Base-by-base conservation (phyloP, 1,139 yeast genomes). In the Yamadazyma atlantica region DNA sequence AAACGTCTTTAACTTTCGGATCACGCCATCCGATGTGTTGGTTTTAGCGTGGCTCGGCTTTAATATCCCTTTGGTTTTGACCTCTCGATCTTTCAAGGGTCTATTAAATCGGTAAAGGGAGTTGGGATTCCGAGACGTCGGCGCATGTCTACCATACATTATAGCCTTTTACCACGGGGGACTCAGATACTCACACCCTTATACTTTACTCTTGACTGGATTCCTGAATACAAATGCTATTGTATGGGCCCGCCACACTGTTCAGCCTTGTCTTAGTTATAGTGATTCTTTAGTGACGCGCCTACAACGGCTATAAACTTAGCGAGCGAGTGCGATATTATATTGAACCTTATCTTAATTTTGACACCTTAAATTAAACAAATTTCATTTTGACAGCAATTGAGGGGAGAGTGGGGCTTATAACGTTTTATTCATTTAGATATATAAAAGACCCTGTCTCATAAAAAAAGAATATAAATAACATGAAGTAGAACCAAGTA, bases 1-100 rank as follows among this genome's bases (percentile, higher is more conserved):
- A 21, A 47, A 45, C 4, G 21, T 29, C 23, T 40, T 40, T 10
- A 48, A 37, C 36, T 39, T 44, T 13, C 36, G 30, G 14, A 48
- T 21, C 11, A 47, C 32, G 2, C 51, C 49, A 4, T 35, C 38
- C 12, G 9, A 21, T 8, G 16, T 9, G 4, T 28, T 16, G n/a
- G 32, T 33, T 18, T 26, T 30, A 15, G 32, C n/a, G 12, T 18
- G 18, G n/a, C 35, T 33, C 4, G 48, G 53, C 30, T 47, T 47
- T 6, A 44, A 28, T 9, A 46, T 43, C 3, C 50, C 51, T 34
- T 43, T n/a, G 9, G 42, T 32, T 24, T 19, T 25, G 12, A 23
- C 4, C 9, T n/a, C 12, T 23, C 26, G 12, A 11, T 7, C 26
- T 23, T 11, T 23, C 6, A 23, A 23, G 12, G 9, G 12, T 23